Base-by-base conservation (phyloP, 352 stramenopile species). In the Stephanocyclus meneghinianus region DNA sequence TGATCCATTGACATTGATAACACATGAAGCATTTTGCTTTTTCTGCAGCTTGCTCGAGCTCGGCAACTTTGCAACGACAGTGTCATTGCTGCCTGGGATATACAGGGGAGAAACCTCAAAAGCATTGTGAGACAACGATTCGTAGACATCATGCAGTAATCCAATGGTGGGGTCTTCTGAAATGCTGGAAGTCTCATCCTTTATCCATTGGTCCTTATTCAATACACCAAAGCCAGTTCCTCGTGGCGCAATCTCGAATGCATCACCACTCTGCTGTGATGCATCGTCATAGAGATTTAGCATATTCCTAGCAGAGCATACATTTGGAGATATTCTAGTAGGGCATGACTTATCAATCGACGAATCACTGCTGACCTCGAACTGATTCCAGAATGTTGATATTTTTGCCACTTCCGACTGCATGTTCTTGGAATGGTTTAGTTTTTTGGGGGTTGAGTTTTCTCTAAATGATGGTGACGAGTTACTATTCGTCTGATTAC, bases 261-360 rank as follows among this genome's bases (percentile, higher is more conserved):
- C 71, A 55, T 84, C 76, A 21, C 62, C 65, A 42, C 64, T 76
- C 16, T 74, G 65, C 30, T 82, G 76, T 2, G 76, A 84, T 35
- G 59, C 42, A 65, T 84, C 65, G 35, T 80, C 67, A 15, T 50
- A 18, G 21, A 15, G 16, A 47, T 68, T 71, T 42, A 26, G n/a
- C 61, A n/a, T 9, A 21, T 15, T 48, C 29, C 1, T 37, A n/a
- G 50, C 42, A 15, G 21, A 61, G 18, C 10, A 2, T 60, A n/a
- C 42, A 35, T 35, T 53, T 64, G 15, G 10, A 35, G 9, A 3
- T 16, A 32, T 32, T 35, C 3, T 29, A 35, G 5, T 16, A 35
- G 5, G 35, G 11, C n/a, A 16, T 18, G 15, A 7, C 13, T 68
- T 40, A 5, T 55, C 18, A 56, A 29, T 42, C 6, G 37, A 37